Base-by-base conservation (phyloP, 192 early-diverging fungal genomes). In the Backusella australiensis region DNA sequence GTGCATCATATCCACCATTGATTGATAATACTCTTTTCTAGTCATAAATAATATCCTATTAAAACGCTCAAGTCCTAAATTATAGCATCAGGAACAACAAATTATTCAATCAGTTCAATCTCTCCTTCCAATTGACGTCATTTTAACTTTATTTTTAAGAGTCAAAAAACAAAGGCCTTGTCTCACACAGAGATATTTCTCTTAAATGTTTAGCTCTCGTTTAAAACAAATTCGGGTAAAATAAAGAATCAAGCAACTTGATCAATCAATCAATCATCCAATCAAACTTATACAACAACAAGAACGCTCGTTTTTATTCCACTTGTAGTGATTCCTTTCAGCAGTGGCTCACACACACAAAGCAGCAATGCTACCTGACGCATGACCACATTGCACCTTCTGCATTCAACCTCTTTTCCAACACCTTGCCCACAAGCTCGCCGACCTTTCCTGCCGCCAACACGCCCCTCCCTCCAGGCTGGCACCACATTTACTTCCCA, bases 401-500 rank as follows among this genome's bases (percentile, higher is more conserved):
- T 12, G 74, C 69, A 32, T 72, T 86, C 42, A 82, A 80, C 35
- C 71, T 82, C 17, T 41, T 81, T 39, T 80, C 84, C 38, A 85
- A 79, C 38, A 86, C 85, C 6, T 34, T 81, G 1, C 74, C 82
- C 52, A 63, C 56, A 26, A 70, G 68, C 1, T 17, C 76, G 0
- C 66, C 52, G 0, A 65, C 63, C 6, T 23, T 44, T 14, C 89
- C 87, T 75, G 73, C 77, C 35, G 32, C 77, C 4, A 86, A 82
- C 4, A 78, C 90, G 0, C 59, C 78, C 6, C 67, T 96, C 11
- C 93, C 92, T 7, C 90, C 93, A 11, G 90, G 85, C 7, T 95
- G 87, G 71, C 95, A 97, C 76, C 82, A 95, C 41, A 86, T 86
- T 9, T 92, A 94, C 75, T 97, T 97, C 72, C 93, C 94, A 5